Conservation (phyloP, 176 grass and related monocot species). For the Raddia distichophylla region DNA sequence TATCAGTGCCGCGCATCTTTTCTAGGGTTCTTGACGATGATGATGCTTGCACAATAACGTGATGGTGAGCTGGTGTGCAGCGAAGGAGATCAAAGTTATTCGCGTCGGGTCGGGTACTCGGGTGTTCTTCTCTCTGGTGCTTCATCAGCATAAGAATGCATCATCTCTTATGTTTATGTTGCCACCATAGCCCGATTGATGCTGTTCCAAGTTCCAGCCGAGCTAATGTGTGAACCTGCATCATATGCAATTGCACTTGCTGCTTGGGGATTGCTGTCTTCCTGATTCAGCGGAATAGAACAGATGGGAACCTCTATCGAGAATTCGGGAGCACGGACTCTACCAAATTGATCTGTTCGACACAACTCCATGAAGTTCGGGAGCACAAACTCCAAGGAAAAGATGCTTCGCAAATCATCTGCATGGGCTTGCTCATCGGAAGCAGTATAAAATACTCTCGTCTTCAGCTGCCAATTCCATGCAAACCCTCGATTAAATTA, state of each 20-base stretch:
- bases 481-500: background rate
- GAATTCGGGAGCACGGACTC: no score
- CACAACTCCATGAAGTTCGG: no score
- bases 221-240: background rate
- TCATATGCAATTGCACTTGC: background rate
- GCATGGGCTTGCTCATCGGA: background rate
- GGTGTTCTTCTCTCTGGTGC: background rate
- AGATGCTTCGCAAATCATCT: background rate
- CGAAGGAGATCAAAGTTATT: background rate
- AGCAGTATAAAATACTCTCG: background rate
- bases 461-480: background rate
- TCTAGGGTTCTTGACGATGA: background rate
- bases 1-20: background rate
- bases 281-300: no score
- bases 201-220: no score
- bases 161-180: slow-evolving; percentile 24
- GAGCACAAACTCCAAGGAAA: slow-evolving; percentile 12
- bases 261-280: background rate
- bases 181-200: background rate
- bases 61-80: background rate
- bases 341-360: no score
- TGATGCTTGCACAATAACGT: background rate
- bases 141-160: slow-evolving; percentile 2
- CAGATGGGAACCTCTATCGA: no score
- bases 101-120: background rate